These are phyloP conservation scores for Teratosphaeria epicoccoides DNA, from an alignment of 2,329 filamentous ascomycete species.

Conservation along the genomic window DNA sequence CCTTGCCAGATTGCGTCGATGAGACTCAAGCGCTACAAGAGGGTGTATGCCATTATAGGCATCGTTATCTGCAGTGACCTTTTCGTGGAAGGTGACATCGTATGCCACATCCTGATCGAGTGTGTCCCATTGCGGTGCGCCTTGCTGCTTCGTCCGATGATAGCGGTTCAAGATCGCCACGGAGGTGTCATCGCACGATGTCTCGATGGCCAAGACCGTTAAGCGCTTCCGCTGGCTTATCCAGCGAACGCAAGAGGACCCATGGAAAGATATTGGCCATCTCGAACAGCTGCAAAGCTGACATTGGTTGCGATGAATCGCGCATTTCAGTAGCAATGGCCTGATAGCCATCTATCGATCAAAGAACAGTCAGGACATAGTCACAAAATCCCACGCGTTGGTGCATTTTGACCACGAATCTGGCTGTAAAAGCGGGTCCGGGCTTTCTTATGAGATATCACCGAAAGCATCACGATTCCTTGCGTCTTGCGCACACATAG, in stretches of 20 bases:
- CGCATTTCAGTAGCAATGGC: not conserved
- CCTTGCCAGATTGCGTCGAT: constrained; percentile 57
- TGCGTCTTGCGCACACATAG: too few relatives aligned
- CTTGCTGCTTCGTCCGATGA: not conserved
- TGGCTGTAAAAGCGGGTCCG: not conserved
- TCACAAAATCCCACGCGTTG: too few relatives aligned
- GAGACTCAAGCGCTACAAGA: constrained; percentile 60
- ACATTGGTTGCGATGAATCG: not conserved
- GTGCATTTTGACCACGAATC: too few relatives aligned
- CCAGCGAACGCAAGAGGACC: not conserved
- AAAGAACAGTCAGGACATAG: not conserved
- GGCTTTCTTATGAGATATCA: not conserved
- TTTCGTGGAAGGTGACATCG: constrained; percentile 58
- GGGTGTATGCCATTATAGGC: constrained; percentile 72
- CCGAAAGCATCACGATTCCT: too few relatives aligned
- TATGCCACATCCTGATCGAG: not conserved
- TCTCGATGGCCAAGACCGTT: constrained; percentile 58
- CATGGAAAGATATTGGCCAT: not conserved
- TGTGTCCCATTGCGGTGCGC: not conserved
- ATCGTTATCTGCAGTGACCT: constrained; percentile 69
- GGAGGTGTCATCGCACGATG: constrained; percentile 86
- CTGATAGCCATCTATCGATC: not conserved
- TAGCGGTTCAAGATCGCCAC: constrained; percentile 51
- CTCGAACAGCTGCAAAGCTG: not conserved
- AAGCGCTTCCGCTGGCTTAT: not conserved